A percentile compares a stretch with the other conserved stretches of the same genome.
Conservation (phyloP, 129 eudicot genomes). For the Erigeron canadensis region DNA sequence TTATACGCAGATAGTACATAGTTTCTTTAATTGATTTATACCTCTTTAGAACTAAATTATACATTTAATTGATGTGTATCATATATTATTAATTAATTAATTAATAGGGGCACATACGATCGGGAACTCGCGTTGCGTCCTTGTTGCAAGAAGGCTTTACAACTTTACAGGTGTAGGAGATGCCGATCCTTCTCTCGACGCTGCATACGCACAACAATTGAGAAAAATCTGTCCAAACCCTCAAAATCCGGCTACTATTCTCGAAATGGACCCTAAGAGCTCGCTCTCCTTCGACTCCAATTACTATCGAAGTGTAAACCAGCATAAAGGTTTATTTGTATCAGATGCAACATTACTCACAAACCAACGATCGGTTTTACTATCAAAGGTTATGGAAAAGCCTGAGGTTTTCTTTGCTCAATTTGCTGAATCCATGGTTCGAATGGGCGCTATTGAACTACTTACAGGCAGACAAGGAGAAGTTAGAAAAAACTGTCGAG, state of each 20-base stretch:
- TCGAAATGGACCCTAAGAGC: constrained; percentile 62
- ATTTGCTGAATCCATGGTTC: constrained; percentile 52
- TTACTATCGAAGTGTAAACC: constrained; percentile 37
- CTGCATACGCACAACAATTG: constrained; percentile 33
- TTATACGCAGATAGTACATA: too few relatives aligned
- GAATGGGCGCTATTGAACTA: constrained; percentile 50
- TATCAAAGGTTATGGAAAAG: constrained; percentile 25
- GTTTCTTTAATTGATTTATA: too few relatives aligned
- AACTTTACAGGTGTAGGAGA: constrained; percentile 54
- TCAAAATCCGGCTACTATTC: constrained; percentile 24
- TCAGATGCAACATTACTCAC: constrained; percentile 59
- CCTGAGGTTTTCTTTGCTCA: constrained; percentile 34
- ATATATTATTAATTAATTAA: too few relatives aligned
- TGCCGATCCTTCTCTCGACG: constrained; percentile 45
- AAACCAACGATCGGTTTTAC: constrained; percentile 22
- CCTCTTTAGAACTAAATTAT: too few relatives aligned
- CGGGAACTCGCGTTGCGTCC: constrained; percentile 41
- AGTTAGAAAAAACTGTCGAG: constrained; percentile 50
- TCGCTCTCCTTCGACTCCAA: constrained; percentile 43
- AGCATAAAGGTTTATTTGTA: constrained; percentile 48
- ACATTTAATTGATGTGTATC: background rate
- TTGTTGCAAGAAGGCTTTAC: constrained; percentile 44
- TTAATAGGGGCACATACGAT: constrained; percentile 60
- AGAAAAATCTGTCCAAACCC: constrained; percentile 42
- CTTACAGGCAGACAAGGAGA: constrained; percentile 45